phyloP scores from a whole-genome alignment of 768 basidiomycete genomes.

The Amanita pallidorosea region DNA sequence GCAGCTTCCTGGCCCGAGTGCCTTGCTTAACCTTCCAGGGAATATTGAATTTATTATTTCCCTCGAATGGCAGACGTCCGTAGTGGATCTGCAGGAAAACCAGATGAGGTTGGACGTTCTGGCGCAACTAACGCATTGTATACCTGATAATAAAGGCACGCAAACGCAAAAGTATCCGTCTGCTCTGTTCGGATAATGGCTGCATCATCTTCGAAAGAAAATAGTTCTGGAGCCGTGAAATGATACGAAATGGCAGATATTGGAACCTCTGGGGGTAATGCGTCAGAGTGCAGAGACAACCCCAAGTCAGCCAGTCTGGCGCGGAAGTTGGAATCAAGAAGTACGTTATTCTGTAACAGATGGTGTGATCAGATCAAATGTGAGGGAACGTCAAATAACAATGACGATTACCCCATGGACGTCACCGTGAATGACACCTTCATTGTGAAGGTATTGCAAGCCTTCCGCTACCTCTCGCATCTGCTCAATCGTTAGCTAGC shows the following conservation, averaged over 20 bases:
- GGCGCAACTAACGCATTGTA: too few relatives aligned
- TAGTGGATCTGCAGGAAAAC: too few relatives aligned
- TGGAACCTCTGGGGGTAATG: neutral
- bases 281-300: neutral
- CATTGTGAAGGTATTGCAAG: neutral
- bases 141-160: constrained; percentile 1
- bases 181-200: neutral
- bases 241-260: neutral
- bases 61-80: too few relatives aligned
- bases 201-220: neutral
- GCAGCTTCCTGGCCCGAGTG: too few relatives aligned
- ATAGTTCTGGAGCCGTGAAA: neutral
- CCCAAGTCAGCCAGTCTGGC: constrained; percentile 1
- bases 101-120: too few relatives aligned
- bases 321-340: neutral
- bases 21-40: too few relatives aligned
- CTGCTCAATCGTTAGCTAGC: neutral
- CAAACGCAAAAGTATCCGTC: neutral
- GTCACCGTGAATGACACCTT: neutral
- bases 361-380: neutral
- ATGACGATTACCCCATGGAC: neutral
- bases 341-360: neutral
- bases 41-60: too few relatives aligned
- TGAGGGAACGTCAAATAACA: neutral
- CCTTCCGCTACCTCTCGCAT: neutral